Evolutionary conservation across 2,329 filamentous ascomycete species (phyloP).

Genomic region (Aspergillus phoenicis): DNA sequence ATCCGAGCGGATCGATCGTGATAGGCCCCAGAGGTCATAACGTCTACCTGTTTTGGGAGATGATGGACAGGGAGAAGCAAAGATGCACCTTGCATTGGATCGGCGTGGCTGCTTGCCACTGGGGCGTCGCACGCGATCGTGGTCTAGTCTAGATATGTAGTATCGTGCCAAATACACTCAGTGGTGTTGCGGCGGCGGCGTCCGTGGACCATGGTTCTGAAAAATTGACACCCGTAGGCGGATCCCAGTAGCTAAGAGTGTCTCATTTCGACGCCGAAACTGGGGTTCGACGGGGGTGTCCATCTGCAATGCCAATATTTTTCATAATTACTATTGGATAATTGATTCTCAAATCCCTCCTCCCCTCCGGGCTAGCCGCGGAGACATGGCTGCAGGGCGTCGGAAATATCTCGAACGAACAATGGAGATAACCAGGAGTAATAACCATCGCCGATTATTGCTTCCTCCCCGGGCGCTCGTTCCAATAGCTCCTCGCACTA

Average conservation of each 20-base stretch:
- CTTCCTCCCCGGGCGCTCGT: not conserved
- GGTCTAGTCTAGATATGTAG: not conserved
- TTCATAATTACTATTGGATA: not conserved
- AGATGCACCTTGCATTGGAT: not conserved
- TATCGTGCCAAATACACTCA: not conserved
- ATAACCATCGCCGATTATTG: not conserved
- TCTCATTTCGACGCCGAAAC: not conserved
- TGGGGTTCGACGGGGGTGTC: not conserved
- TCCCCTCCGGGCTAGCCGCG: not conserved
- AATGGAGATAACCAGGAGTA: not conserved
- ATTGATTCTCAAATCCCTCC: not conserved
- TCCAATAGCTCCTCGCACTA: slow-evolving; percentile 1
- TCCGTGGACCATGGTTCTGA: not conserved
- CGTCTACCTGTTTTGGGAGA: slow-evolving; percentile 3
- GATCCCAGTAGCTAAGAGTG: not conserved
- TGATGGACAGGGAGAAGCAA: slow-evolving; percentile 2
- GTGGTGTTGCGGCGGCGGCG: not conserved
- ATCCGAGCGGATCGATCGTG: slow-evolving; percentile 5
- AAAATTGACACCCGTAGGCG: not conserved
- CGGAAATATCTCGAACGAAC: not conserved
- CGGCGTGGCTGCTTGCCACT: not conserved
- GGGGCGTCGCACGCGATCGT: not conserved
- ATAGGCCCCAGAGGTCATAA: slow-evolving; percentile 3
- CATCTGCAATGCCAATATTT: not conserved
- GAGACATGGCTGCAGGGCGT: not conserved